phyloP scores from a whole-genome alignment of 805 yeast species.

The Lachancea cidri region DNA sequence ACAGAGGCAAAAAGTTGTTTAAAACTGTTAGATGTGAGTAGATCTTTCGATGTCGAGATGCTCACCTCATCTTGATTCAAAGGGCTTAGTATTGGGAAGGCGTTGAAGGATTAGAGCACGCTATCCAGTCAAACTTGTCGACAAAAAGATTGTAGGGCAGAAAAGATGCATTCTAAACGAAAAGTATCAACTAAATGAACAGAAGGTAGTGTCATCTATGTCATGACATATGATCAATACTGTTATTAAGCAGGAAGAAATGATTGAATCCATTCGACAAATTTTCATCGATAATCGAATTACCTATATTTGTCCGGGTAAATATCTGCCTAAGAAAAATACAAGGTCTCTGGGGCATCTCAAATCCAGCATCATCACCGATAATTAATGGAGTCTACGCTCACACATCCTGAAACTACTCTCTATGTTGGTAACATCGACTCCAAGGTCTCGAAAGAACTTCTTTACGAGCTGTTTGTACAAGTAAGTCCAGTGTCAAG shows the following conservation, averaged over 20 bases:
- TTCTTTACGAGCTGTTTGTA: constrained; percentile 74
- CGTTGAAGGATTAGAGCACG: neutral
- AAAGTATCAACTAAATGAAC: too few relatives aligned
- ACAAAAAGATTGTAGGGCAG: too few relatives aligned
- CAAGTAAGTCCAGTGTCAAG: constrained; percentile 77
- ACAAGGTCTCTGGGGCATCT: neutral
- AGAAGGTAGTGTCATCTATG: neutral
- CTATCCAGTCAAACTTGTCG: too few relatives aligned
- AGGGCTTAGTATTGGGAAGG: neutral
- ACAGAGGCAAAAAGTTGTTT: too few relatives aligned
- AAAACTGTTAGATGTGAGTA: neutral
- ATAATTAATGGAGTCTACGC: constrained; percentile 27
- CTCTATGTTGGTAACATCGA: constrained; percentile 82
- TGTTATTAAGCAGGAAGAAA: too few relatives aligned
- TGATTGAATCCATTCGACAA: too few relatives aligned
- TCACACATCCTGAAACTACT: constrained; percentile 50
- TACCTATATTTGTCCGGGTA: neutral
- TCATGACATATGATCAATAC: neutral
- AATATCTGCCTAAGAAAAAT: neutral
- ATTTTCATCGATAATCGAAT: too few relatives aligned
- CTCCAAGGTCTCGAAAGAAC: constrained; percentile 60
- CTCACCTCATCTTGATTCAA: neutral
- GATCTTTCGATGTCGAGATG: neutral
- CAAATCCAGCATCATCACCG: neutral
- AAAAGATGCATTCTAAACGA: too few relatives aligned